A percentile compares a stretch with the other conserved stretches of the same genome.
Evolutionary conservation across 495 filamentous ascomycete genomes (phyloP).

Genomic region (Xylona heveae): DNA sequence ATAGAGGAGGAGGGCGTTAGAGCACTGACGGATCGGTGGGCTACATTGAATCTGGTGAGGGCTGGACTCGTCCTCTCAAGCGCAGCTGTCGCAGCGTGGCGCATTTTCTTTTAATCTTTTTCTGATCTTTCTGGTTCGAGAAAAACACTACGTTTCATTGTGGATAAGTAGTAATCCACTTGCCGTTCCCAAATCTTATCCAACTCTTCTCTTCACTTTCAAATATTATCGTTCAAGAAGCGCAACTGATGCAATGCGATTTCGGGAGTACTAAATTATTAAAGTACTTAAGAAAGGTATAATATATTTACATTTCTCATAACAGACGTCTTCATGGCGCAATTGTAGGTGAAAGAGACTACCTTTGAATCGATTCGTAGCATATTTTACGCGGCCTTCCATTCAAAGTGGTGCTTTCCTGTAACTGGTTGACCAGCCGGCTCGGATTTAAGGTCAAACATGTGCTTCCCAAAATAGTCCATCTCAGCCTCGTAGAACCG

Average conservation of each 20-base stretch:
- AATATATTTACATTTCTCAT: too few species aligned
- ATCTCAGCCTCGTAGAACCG: conserved; percentile 57
- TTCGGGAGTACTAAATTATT: too few species aligned
- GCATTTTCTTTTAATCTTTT: neutral
- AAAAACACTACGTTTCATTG: too few species aligned
- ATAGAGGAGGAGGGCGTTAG: conserved; percentile 16
- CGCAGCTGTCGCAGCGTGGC: conserved; percentile 1
- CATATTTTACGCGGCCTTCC: conserved; percentile 22
- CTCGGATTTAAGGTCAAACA: conserved; percentile 34
- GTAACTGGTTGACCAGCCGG: conserved; percentile 24
- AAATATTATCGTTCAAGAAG: too few species aligned
- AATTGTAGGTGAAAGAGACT: too few species aligned
- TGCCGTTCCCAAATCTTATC: too few species aligned
- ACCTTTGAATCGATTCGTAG: too few species aligned
- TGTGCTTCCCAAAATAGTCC: conserved; percentile 56
- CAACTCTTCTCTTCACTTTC: too few species aligned
- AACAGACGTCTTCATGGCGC: too few species aligned
- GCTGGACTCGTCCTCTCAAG: conserved; percentile 9
- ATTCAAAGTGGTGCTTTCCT: conserved; percentile 35
- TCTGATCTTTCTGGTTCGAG: neutral
- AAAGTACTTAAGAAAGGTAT: too few species aligned
- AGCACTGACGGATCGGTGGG: conserved; percentile 23
- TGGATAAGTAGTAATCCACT: too few species aligned
- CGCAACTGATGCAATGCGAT: too few species aligned
- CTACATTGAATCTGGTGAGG: conserved; percentile 27